These are phyloP conservation scores for Puccinia horiana DNA, from an alignment of 1,284 basidiomycete species.

Conservation along the genomic window DNA sequence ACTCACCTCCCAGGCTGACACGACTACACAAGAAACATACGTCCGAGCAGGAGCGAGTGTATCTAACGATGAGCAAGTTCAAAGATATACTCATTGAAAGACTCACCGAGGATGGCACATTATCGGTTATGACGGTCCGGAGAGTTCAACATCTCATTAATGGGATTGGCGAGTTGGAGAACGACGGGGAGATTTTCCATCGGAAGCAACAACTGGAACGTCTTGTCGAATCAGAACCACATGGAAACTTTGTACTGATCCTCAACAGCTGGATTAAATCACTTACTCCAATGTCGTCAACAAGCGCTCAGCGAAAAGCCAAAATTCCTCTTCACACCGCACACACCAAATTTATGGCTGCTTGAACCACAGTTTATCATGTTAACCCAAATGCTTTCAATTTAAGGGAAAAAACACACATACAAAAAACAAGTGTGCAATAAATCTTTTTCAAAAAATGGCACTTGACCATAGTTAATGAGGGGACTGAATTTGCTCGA, in stretches of 20 bases:
- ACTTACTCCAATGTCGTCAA: background rate
- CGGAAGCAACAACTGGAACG: background rate
- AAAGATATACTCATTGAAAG: background rate
- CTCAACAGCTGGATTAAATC: background rate
- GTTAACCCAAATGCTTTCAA: too few relatives aligned
- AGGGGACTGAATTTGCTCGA: too few relatives aligned
- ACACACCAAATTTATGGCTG: too few relatives aligned
- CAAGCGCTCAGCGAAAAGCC: background rate
- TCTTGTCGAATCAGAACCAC: background rate
- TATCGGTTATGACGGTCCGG: conserved; percentile 9
- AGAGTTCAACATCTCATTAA: background rate
- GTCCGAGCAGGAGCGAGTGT: conserved; percentile 3
- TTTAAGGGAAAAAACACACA: too few relatives aligned
- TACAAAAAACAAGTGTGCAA: too few relatives aligned
- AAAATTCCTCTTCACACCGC: background rate
- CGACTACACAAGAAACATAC: conserved; percentile 22
- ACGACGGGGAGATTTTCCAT: background rate
- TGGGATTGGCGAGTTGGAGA: background rate
- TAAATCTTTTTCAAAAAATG: too few relatives aligned
- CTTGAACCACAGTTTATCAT: too few relatives aligned
- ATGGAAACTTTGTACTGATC: background rate
- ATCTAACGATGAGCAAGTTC: conserved; percentile 29
- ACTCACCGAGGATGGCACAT: background rate
- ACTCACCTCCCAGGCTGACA: conserved; percentile 37
- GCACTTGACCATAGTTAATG: too few relatives aligned